Percentiles rank a stretch among this genome's conserved stretches.
Evolutionary conservation across 1,284 basidiomycete genomes (phyloP).

Genomic region (Pascua guehoae): DNA sequence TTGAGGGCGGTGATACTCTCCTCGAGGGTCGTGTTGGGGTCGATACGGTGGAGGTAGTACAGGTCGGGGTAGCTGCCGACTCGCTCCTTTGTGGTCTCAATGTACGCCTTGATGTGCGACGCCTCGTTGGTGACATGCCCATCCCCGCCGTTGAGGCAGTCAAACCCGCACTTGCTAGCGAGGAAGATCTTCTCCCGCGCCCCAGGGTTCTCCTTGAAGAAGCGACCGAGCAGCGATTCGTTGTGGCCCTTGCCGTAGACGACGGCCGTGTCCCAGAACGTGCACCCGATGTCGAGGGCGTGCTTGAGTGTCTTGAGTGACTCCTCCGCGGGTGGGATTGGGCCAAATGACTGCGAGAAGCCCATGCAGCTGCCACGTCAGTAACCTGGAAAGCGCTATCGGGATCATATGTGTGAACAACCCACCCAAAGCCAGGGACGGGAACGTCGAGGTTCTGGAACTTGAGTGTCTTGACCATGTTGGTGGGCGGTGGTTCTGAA

Average conservation of each 20-base stretch:
- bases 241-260: constrained; percentile 45
- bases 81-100: constrained; percentile 39
- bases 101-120: constrained; percentile 41
- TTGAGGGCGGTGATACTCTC: constrained; percentile 42
- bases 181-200: constrained; percentile 46
- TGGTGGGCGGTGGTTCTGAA: neutral
- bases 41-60: constrained; percentile 50
- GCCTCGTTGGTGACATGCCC: constrained; percentile 27
- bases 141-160: neutral
- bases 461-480: constrained; percentile 14
- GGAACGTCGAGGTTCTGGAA: constrained; percentile 33
- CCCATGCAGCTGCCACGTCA: constrained; percentile 23
- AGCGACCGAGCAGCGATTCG: constrained; percentile 45
- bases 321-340: constrained; percentile 18
- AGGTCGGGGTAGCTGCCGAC: constrained; percentile 47
- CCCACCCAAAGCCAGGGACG: constrained; percentile 36
- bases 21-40: constrained; percentile 37
- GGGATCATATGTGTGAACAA: neutral
- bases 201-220: constrained; percentile 34
- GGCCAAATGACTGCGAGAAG: constrained; percentile 24
- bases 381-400: no score
- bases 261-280: constrained; percentile 43
- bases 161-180: constrained; percentile 46
- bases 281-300: constrained; percentile 40
- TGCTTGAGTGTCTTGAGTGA: constrained; percentile 26